Conservation (phyloP, 108 stramenopile genomes). For the Thalassiosira profunda region DNA sequence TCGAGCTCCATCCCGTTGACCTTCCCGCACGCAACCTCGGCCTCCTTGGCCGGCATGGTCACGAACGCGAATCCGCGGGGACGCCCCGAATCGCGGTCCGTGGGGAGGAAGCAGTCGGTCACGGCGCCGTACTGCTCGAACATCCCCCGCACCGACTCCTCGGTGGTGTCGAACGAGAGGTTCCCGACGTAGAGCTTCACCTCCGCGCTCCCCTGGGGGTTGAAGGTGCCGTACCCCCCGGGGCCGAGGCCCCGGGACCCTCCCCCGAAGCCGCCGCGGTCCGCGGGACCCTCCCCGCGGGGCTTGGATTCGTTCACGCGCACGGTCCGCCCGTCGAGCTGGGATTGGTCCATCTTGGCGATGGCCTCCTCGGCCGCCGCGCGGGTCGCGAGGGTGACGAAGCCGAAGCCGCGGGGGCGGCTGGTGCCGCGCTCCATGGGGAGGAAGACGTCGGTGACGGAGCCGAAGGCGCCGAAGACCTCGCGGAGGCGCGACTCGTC, state of each 20-base stretch:
- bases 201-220: conserved; percentile 72
- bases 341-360: conserved; percentile 49
- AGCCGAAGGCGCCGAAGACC: conserved; percentile 54
- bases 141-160: conserved; percentile 42
- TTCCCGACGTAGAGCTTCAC: conserved; percentile 79
- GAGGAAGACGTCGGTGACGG: conserved; percentile 60
- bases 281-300: conserved; percentile 48
- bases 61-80: conserved; percentile 79
- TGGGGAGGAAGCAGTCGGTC: conserved; percentile 59
- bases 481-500: conserved; percentile 56
- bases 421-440: conserved; percentile 60
- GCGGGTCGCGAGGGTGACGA: conserved; percentile 53
- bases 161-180: conserved; percentile 64
- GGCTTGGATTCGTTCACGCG: conserved; percentile 61
- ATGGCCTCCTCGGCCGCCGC: conserved; percentile 54
- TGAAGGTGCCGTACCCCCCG: conserved; percentile 72
- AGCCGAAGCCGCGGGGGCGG: conserved; percentile 62
- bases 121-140: conserved; percentile 64
- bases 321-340: conserved; percentile 60
- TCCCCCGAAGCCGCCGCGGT: background rate
- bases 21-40: conserved; percentile 46
- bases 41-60: conserved; percentile 65
- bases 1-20: conserved; percentile 58
- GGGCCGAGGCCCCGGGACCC: conserved; percentile 20
- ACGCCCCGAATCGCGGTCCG: conserved; percentile 50